Evolutionary conservation across 345 rosid species (phyloP), one percentile per base, ranked within the genome.

Genomic region (Sonneratia caseolaris): DNA sequence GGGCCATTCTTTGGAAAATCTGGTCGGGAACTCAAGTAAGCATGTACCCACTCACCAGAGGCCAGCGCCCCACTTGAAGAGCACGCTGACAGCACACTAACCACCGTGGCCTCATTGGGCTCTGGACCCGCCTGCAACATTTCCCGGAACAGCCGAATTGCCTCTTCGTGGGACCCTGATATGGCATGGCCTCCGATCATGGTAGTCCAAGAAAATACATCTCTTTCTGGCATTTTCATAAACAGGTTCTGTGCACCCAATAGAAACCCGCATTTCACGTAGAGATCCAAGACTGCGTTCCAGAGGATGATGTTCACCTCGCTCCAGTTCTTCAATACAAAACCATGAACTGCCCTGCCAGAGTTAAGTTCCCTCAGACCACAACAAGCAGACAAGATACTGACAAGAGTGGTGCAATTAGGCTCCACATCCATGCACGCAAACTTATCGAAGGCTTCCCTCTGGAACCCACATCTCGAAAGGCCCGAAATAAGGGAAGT

Each of bases 121-220:
- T 66, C 70, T 9, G 77, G 67, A 40, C 76, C 74, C 37, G 53
- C 56, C 55, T 64, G 10, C 61, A 71, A 38, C 82, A 80, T 73
- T 62, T 70, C 69, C 38, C 55, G 71, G 45, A 80, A 76, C 48
- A 64, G 35, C 59, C 67, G 24, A 37, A 76, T 37, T 18, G 82
- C 75, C 40, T 76, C 77, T 47, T 73, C 71, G 24, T 67, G 64
- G 15, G 32, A 68, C 27, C 78, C 80, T 51, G 65, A 49, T 45
- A 49, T 48, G 21, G 57, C 80, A 37, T 76, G 73, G 18, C 82
- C 76, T 5, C 82, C 82, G 8, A 73, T 67, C 70, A 80, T 51
- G 18, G 70, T 73, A 49, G 73, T 73, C 80, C 82, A 80, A 64
- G 77, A 76, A 71, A 76, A 71, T 1, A 79, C 77, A 71, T 76